These are phyloP conservation scores for Aegle marmelos DNA, from an alignment of 345 rosid species.

Conservation along the genomic window DNA sequence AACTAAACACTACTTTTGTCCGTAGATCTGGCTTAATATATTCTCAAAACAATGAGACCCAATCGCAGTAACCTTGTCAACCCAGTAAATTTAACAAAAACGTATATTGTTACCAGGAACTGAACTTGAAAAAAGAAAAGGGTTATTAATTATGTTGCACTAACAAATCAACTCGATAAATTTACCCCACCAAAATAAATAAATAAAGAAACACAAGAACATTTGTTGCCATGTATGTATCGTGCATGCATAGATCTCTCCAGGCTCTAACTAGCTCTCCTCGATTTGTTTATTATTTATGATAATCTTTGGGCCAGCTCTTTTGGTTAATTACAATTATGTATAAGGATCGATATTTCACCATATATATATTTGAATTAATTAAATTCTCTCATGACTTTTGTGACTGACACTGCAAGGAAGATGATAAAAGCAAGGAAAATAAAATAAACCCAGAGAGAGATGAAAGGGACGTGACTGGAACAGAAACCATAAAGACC, in stretches of 20 bases:
- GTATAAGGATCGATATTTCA: no score
- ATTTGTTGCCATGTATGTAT: no score
- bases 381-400: slow-evolving; percentile 18
- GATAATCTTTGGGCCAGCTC: no score
- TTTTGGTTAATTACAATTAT: no score
- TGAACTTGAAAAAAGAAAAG: no score
- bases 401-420: slow-evolving; percentile 32
- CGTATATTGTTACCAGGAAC: no score
- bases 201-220: neutral
- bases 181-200: neutral
- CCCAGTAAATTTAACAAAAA: no score
- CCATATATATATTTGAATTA: neutral
- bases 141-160: no score
- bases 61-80: no score
- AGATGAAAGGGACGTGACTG: slow-evolving; percentile 55
- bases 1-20: neutral
- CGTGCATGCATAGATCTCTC: neutral
- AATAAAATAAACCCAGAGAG: slow-evolving; percentile 11
- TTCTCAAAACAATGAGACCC: neutral
- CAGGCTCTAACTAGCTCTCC: neutral
- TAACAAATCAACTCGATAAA: no score
- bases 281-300: no score
- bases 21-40: neutral
- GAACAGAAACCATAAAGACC: slow-evolving; percentile 42
- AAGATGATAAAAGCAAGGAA: slow-evolving; percentile 27